Base-by-base conservation (phyloP, 139 green algal genomes). In the Volvox reticuliferus region DNA sequence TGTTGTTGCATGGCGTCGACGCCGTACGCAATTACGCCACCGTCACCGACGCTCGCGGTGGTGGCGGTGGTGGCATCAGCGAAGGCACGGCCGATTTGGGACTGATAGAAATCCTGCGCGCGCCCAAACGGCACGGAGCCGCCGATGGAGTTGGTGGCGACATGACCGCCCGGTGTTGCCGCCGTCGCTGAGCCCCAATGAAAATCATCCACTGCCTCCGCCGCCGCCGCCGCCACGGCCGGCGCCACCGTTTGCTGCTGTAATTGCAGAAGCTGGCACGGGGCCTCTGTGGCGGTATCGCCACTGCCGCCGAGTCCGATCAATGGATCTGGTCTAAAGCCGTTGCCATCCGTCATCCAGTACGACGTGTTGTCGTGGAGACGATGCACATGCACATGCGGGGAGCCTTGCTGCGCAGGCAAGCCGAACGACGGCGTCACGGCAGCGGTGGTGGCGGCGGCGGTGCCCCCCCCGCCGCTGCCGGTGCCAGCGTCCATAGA, bases 311-410 rank as follows among this genome's bases (percentile, higher is more conserved):
- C 73, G 14, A 86, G 62, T 12, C 16, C 75, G n/a, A 67, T 55
- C 24, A 91, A 19, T 18, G 76, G 77, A 62, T 91, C 87, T 50
- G 44, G 81, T 6, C 68, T 37, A 26, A 91, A 91, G 24, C 87
- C 87, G 87, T 91, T 86, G 32, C 87, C 87, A 35, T 91, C 76
- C 0, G 87, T 91, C 35, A 91, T 68, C 87, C 87, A 91, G 87
- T 91, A 91, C 62, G 61, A 68, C 20, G 26, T 67, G 13, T 30
- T 35, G 50, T 91, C 76, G 61, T 79, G 30, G 33, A 55, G 24
- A 20, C 87, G 71, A 28, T 85, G 76, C 55, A 30, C 20, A 2
- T 37, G 69, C 69, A 55, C 44, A 9, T 24, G 44, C 85, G 21
- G 37, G 68, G n/a, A 16, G 68, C 61, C 24, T n/a, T 26, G 37